Base-by-base conservation (phyloP, 768 basidiomycete genomes). In the Leucocoprinus leucothites region DNA sequence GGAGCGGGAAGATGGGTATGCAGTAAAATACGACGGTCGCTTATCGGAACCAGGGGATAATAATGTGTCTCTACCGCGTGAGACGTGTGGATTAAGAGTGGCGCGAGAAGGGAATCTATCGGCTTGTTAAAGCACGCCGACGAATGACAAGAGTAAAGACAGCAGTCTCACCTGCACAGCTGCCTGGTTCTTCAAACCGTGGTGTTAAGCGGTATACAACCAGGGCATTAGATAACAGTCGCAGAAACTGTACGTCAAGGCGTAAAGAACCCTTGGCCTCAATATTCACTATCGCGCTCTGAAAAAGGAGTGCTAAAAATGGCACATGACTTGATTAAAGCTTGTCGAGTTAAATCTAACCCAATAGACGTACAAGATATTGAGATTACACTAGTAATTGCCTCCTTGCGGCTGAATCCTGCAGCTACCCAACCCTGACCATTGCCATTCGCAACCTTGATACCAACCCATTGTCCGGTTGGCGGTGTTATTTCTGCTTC, bases 1-100 rank as follows among this genome's bases (percentile, higher is more conserved):
- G 92, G 89, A 1, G 83, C 89, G 5, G 75, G 69, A 6, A 79
- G 67, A 65, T 93, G 88, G 0, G 85, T 81, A 65, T 92, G 89
- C 11, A 91, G 74, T n/a, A 81, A 69, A 36, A 78, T 74, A 3
- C 70, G 71, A 36, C 71, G 74, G 36, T 69, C 63, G 14, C 60
- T 67, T 0, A 64, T 65, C 45, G 61, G 64, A 38, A 57, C 58
- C 25, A 89, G 72, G 26, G 84, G 80, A 65, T 81, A 83, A 60
- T 89, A 89, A 63, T 91, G 85, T 0, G 81, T 80, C 69, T 92
- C 91, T 9, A 76, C 68, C 1, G 73, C 64, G 48, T 79, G 72
- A 0, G 89, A 84, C 0, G 74, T 74, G 56, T 92, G 86, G 26
- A 79, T 69, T 11, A 94, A 70, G n/a, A 93, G 69, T 2, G 90